Conservation (phyloP, 2,329 filamentous ascomycete genomes). For the Colletotrichum cordylinicola region DNA sequence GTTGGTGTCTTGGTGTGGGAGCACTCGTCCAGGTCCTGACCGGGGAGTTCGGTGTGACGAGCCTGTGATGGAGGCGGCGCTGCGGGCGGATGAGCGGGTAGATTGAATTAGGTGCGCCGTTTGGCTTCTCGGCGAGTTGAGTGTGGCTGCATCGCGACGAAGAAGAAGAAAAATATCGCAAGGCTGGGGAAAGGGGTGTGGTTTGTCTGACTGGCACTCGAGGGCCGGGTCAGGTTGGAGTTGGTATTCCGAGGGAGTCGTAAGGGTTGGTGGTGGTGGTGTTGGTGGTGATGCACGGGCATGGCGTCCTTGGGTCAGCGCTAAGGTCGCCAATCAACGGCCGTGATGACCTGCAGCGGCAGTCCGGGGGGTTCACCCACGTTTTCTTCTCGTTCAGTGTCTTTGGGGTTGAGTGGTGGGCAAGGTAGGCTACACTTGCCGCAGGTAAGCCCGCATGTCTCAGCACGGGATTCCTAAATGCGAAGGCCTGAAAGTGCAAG, state of each 20-base stretch:
- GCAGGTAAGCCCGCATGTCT: background rate
- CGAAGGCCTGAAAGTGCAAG: background rate
- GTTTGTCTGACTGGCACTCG: background rate
- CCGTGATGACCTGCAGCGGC: background rate
- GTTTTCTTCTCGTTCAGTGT: background rate
- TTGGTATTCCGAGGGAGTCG: background rate
- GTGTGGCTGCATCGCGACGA: background rate
- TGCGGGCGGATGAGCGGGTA: background rate
- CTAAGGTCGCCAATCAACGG: slow-evolving; percentile 7
- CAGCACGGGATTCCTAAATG: background rate
- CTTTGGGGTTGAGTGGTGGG: background rate
- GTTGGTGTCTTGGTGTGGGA: slow-evolving; percentile 5
- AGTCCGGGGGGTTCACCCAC: background rate
- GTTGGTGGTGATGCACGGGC: background rate
- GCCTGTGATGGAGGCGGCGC: slow-evolving; percentile 1
- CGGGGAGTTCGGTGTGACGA: slow-evolving; percentile 14
- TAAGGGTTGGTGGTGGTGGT: background rate
- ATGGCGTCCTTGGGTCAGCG: background rate
- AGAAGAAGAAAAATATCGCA: background rate
- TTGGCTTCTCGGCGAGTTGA: background rate
- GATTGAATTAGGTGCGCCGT: background rate
- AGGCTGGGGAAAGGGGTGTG: background rate
- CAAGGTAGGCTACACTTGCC: background rate
- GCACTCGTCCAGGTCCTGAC: background rate
- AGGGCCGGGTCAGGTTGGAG: background rate